Percentiles rank a stretch among this genome's conserved stretches.
Evolutionary conservation across 768 basidiomycete species (phyloP).

Genomic region (Chalciporus pseudorubinellus): DNA sequence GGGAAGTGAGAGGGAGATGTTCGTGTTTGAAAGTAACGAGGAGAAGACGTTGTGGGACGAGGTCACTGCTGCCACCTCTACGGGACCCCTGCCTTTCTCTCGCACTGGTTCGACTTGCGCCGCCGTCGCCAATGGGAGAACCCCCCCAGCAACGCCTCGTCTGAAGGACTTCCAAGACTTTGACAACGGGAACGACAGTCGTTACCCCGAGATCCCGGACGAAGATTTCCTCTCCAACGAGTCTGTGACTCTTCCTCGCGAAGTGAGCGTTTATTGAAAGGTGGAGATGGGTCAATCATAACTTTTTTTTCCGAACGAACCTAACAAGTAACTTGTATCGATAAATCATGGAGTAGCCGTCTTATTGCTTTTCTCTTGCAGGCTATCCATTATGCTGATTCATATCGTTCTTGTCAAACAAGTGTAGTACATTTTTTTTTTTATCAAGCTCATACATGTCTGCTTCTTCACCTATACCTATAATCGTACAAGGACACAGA

Average conservation of each 20-base stretch:
- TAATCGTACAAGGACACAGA: conserved; percentile 1
- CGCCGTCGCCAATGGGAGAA: background rate
- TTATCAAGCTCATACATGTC: background rate
- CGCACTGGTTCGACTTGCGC: conserved; percentile 14
- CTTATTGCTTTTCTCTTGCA: conserved; percentile 4
- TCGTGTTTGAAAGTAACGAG: conserved; percentile 22
- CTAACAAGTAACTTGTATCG: conserved; percentile 7
- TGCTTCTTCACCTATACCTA: conserved; percentile 1
- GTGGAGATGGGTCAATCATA: background rate
- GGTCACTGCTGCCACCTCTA: conserved; percentile 23
- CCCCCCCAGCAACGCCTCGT: conserved; percentile 4
- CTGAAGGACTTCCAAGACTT: conserved; percentile 8
- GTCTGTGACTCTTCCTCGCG: conserved; percentile 18
- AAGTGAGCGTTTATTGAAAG: conserved; percentile 23
- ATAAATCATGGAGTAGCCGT: background rate
- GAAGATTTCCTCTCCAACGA: conserved; percentile 17
- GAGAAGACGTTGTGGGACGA: conserved; percentile 30
- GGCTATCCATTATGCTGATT: conserved; percentile 22
- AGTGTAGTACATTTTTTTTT: conserved; percentile 14
- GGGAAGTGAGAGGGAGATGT: conserved; percentile 11
- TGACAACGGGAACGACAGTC: conserved; percentile 4
- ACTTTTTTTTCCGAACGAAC: background rate
- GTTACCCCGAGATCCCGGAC: conserved; percentile 14
- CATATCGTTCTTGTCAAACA: conserved; percentile 11
- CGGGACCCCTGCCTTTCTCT: conserved; percentile 12